Conservation (phyloP, 106 monocot species). For the Triglochin maritima region DNA sequence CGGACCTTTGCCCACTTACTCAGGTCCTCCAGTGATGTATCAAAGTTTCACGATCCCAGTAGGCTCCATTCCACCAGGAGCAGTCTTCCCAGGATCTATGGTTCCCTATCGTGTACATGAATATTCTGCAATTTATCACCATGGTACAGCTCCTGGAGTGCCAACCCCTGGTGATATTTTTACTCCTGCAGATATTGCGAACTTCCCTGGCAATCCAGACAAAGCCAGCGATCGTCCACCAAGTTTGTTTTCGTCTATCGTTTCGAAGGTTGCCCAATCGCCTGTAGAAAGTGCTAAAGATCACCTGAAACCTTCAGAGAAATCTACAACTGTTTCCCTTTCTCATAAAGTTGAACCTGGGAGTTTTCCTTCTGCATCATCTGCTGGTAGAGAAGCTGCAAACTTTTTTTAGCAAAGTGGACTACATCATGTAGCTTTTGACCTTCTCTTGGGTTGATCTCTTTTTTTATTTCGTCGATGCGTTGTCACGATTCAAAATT, state of each 20-base stretch:
- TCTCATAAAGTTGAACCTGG: not conserved
- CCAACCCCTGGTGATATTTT: not conserved
- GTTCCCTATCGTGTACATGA: not conserved
- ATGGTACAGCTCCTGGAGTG: not conserved
- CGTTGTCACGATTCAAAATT: no score
- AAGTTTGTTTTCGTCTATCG: slow-evolving; percentile 4
- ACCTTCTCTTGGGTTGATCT: no score
- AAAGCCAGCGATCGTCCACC: not conserved
- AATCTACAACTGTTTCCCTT: not conserved
- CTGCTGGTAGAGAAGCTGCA: not conserved
- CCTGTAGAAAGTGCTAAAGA: not conserved
- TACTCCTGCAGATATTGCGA: not conserved
- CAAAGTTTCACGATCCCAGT: not conserved
- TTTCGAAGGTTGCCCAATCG: no score
- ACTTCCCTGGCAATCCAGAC: slow-evolving; percentile 9
- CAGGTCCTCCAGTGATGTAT: not conserved
- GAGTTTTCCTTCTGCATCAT: not conserved
- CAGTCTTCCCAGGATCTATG: not conserved
- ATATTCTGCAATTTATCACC: no score
- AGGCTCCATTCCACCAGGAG: not conserved
- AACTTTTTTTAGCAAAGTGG: not conserved
- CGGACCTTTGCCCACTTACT: not conserved
- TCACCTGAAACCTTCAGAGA: not conserved
- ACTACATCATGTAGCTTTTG: not conserved
- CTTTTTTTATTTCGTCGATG: no score